Percentiles rank a stretch among this genome's conserved stretches.
Evolutionary conservation across 192 early-diverging fungal genomes (phyloP).

Genomic region (Entomortierella chlamydospora): DNA sequence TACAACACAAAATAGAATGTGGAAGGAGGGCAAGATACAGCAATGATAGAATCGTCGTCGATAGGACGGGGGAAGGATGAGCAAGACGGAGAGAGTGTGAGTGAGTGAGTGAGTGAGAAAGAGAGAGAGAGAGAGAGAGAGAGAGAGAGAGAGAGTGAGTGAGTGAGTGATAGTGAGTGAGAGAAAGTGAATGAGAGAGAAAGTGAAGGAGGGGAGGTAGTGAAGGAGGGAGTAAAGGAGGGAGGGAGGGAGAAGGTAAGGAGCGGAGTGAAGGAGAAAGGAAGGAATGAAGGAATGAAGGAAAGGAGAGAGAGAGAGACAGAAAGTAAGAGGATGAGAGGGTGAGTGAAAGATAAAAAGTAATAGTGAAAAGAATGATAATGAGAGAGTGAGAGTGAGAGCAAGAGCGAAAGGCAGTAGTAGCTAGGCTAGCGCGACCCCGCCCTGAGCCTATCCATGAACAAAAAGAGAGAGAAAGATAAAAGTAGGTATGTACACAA

Average conservation of each 20-base stretch:
- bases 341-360: neutral
- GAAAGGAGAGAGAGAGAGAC: neutral
- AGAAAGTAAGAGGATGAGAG: slow-evolving; percentile 5
- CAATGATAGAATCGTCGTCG: neutral
- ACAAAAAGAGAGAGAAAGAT: too few relatives aligned
- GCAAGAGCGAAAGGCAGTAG: neutral
- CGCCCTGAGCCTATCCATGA: too few relatives aligned
- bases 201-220: too few relatives aligned
- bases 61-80: neutral
- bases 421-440: neutral
- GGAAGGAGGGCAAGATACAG: neutral
- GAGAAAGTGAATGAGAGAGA: neutral
- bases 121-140: neutral
- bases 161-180: slow-evolving; percentile 7
- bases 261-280: neutral
- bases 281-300: neutral
- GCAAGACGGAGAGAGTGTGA: neutral
- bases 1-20: neutral
- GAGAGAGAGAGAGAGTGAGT: neutral
- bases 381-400: neutral
- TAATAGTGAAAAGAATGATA: too few relatives aligned
- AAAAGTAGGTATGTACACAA: too few relatives aligned
- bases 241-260: neutral
- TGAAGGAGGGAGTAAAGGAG: neutral
- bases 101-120: neutral